Percentiles rank a stretch among this genome's conserved stretches.
These are phyloP conservation scores for Magnusiomyces paraingens DNA, from an alignment of 1,139 yeast species.

Conservation along the genomic window DNA sequence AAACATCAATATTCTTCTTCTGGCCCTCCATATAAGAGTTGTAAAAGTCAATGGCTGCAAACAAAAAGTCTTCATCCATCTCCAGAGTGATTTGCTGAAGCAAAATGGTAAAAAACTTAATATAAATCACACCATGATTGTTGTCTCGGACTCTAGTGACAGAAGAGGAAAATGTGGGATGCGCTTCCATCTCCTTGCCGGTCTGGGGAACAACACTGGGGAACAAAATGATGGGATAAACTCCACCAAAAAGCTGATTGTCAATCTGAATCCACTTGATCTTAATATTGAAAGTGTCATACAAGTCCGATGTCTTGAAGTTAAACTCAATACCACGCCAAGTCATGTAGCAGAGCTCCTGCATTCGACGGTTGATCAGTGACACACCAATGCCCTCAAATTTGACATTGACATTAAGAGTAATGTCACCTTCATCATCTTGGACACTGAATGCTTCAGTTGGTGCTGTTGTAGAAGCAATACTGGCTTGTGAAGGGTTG, in stretches of 20 bases:
- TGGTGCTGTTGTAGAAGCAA: slow-evolving; percentile 8
- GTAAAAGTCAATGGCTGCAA: slow-evolving; percentile 73
- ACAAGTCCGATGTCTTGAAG: slow-evolving; percentile 77
- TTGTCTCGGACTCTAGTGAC: slow-evolving; percentile 80
- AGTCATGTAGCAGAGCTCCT: slow-evolving; percentile 79
- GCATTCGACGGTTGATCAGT: slow-evolving; percentile 58
- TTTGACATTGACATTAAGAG: slow-evolving; percentile 43
- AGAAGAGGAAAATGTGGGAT: slow-evolving; percentile 86
- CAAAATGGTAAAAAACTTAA: slow-evolving; percentile 84
- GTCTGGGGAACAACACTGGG: slow-evolving; percentile 89
- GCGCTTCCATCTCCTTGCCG: slow-evolving; percentile 74
- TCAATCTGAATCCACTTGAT: slow-evolving; percentile 94
- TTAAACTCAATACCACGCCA: slow-evolving; percentile 74
- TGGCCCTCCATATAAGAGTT: slow-evolving; percentile 40
- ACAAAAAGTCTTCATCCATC: slow-evolving; percentile 87
- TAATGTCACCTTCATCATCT: slow-evolving; percentile 58
- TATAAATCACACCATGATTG: slow-evolving; percentile 79
- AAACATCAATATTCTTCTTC: slow-evolving; percentile 51
- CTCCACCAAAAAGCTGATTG: slow-evolving; percentile 83
- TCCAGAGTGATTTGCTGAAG: slow-evolving; percentile 90
- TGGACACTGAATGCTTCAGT: slow-evolving; percentile 40
- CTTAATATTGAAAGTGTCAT: slow-evolving; percentile 73
- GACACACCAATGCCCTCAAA: slow-evolving; percentile 91
- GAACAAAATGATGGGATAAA: slow-evolving; percentile 82
- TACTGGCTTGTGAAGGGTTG: slow-evolving; percentile 13